Evolutionary conservation across 257 asterid species (phyloP).

Genomic region (Cordia subcordata): DNA sequence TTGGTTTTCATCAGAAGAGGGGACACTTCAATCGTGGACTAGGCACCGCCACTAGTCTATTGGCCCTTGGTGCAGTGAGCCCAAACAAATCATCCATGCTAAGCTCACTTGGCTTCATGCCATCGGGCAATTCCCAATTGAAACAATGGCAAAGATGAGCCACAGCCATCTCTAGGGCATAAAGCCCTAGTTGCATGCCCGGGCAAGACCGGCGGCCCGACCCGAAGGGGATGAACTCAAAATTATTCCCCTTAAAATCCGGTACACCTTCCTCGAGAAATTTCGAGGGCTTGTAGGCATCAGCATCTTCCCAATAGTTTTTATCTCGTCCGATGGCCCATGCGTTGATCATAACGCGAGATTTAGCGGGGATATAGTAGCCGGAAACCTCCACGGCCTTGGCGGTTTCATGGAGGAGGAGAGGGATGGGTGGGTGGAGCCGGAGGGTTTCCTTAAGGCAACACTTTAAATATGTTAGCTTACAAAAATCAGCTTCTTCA

Average conservation of each 20-base stretch:
- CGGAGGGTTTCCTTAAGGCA: slow-evolving; percentile 47
- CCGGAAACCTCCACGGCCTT: slow-evolving; percentile 27
- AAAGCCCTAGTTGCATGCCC: slow-evolving; percentile 45
- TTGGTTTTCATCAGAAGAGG: slow-evolving; percentile 9
- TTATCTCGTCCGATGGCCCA: slow-evolving; percentile 52
- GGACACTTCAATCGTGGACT: slow-evolving; percentile 33
- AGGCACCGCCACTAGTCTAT: slow-evolving; percentile 32
- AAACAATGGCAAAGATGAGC: slow-evolving; percentile 46
- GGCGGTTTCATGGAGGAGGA: slow-evolving; percentile 43
- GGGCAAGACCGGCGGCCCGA: slow-evolving; percentile 53
- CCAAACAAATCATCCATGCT: slow-evolving; percentile 46
- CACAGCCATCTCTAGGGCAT: slow-evolving; percentile 35
- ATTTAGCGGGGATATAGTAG: slow-evolving; percentile 32
- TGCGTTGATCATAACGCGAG: slow-evolving; percentile 41
- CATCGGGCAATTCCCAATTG: slow-evolving; percentile 38
- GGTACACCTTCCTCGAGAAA: slow-evolving; percentile 30
- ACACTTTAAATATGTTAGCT: slow-evolving; percentile 35
- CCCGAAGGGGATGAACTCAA: slow-evolving; percentile 51
- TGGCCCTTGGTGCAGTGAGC: slow-evolving; percentile 37
- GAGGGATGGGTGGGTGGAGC: slow-evolving; percentile 52
- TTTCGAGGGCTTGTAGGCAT: slow-evolving; percentile 31
- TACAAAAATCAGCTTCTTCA: slow-evolving; percentile 38
- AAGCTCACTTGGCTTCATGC: slow-evolving; percentile 32
- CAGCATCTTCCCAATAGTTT: slow-evolving; percentile 38
- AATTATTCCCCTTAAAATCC: slow-evolving; percentile 36